Evolutionary conservation across 768 basidiomycete genomes (phyloP), one percentile per base, ranked within the genome.

Genomic region (Pleurotus platypus): DNA sequence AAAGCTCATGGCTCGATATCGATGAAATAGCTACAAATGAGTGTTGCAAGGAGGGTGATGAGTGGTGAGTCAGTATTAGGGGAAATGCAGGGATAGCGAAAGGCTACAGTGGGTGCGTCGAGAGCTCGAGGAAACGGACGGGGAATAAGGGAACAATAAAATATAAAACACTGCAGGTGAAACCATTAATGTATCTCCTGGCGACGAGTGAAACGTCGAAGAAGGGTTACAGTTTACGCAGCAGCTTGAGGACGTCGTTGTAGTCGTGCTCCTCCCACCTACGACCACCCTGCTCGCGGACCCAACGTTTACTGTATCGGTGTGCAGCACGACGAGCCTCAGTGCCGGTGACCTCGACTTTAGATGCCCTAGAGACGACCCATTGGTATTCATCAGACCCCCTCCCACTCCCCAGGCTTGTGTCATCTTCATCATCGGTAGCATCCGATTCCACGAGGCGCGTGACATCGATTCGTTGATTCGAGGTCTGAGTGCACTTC

Each of bases 241-340:
- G 63, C 13, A 66, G 67, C 46, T 66, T 60, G 6, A 79, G 59
- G 30, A 80, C 59, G 16, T 66, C 61, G 2, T 66, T 46, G 49
- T 72, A 76, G 59, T 75, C 66, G 4, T 68, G 48, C 57, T 75
- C 74, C 46, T 69, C 71, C 65, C 67, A 70, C 8, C 76, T 66
- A 47, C 58, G 61, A 7, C 74, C 72, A 16, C 68, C 70, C 60
- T 70, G 71, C 62, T 79, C 78, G 26, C 68, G 66, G 6, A 73
- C 42, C 78, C 79, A 79, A 45, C 70, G 70, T 42, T 64, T 63
- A n/a, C 69, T 70, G 46, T 62, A 61, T 15, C 63, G 63, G 26
- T 57, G 65, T 13, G 62, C 56, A 9, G 55, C 38, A 4, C 51
- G 51, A 24, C 51, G 51, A 11, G 51, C 22, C 39, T 42, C 42